A percentile compares a stretch with the other conserved stretches of the same genome.
Evolutionary conservation across 2,329 filamentous ascomycete genomes (phyloP).

Genomic region (Biscogniauxia sp.): DNA sequence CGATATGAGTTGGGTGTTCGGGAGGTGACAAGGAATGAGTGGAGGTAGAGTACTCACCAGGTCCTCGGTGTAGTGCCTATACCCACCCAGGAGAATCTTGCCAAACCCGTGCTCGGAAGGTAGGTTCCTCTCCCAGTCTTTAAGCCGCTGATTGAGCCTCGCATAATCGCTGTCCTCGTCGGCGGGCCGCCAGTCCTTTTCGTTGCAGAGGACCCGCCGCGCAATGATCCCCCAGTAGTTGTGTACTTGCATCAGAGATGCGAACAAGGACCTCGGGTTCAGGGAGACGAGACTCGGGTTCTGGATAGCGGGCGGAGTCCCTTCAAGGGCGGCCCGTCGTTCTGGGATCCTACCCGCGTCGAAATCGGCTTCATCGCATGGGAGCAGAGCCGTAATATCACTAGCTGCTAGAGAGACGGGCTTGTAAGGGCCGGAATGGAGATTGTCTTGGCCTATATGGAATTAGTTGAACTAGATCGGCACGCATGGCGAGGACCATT

Average conservation of each 20-base stretch:
- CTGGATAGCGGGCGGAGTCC: conserved; percentile 48
- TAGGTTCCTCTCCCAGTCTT: conserved; percentile 48
- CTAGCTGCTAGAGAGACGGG: conserved; percentile 50
- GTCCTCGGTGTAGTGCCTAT: conserved; percentile 49
- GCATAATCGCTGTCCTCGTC: conserved; percentile 48
- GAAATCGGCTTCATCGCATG: conserved; percentile 53
- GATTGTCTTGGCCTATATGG: conserved; percentile 48
- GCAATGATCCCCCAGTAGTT: conserved; percentile 54
- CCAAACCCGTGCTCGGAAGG: conserved; percentile 50
- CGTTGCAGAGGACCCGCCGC: conserved; percentile 45
- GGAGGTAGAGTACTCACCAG: conserved; percentile 37
- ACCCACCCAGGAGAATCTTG: conserved; percentile 39
- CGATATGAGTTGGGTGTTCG: conserved; percentile 8
- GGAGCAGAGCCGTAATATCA: conserved; percentile 55
- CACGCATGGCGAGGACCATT: conserved; percentile 1
- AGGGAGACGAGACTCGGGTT: conserved; percentile 44
- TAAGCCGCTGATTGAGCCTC: conserved; percentile 40
- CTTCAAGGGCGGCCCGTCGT: conserved; percentile 52
- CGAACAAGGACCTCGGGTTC: conserved; percentile 50
- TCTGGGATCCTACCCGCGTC: conserved; percentile 44
- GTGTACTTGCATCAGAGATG: conserved; percentile 54
- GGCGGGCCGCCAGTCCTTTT: conserved; percentile 44
- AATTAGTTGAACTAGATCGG: conserved; percentile 5
- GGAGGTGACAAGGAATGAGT: not conserved
- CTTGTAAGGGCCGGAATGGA: conserved; percentile 51